Percentiles rank a stretch among this genome's conserved stretches.
Evolutionary conservation across 139 green algal species (phyloP).

Genomic region (Deuterostichococcus epilithicus): DNA sequence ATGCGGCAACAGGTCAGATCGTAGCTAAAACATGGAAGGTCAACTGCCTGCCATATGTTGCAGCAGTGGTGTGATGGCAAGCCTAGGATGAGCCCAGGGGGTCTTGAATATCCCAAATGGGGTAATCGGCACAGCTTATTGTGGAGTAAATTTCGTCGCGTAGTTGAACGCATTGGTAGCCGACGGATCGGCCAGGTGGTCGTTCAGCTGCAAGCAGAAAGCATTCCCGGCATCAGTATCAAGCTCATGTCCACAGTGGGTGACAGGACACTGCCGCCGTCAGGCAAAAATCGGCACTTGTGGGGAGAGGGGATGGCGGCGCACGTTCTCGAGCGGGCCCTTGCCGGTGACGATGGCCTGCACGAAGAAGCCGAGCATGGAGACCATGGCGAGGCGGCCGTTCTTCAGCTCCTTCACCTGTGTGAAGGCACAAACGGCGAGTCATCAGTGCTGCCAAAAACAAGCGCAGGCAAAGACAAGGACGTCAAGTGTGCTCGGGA

Average conservation of each 20-base stretch:
- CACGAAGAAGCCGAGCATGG: conserved; percentile 59
- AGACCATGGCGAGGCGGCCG: conserved; percentile 69
- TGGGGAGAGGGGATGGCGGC: too few relatives aligned
- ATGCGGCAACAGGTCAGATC: too few relatives aligned
- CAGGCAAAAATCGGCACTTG: too few relatives aligned
- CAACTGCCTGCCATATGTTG: too few relatives aligned
- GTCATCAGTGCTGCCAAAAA: conserved; percentile 25
- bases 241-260: too few relatives aligned
- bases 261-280: too few relatives aligned
- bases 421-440: neutral
- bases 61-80: too few relatives aligned
- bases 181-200: conserved; percentile 73
- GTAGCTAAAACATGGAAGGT: too few relatives aligned
- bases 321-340: conserved; percentile 43
- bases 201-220: conserved; percentile 56
- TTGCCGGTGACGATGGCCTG: conserved; percentile 61
- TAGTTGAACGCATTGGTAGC: conserved; percentile 74
- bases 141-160: conserved; percentile 64
- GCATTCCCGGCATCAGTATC: neutral
- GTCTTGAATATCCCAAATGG: too few relatives aligned
- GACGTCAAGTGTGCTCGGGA: conserved; percentile 72
- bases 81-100: too few relatives aligned
- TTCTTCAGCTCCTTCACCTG: conserved; percentile 78
- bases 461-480: conserved; percentile 76
- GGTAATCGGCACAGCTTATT: too few relatives aligned